Percentiles rank a stretch among this genome's conserved stretches.
phyloP scores from a whole-genome alignment of 345 rosid genomes.

The Camelina hispida region DNA sequence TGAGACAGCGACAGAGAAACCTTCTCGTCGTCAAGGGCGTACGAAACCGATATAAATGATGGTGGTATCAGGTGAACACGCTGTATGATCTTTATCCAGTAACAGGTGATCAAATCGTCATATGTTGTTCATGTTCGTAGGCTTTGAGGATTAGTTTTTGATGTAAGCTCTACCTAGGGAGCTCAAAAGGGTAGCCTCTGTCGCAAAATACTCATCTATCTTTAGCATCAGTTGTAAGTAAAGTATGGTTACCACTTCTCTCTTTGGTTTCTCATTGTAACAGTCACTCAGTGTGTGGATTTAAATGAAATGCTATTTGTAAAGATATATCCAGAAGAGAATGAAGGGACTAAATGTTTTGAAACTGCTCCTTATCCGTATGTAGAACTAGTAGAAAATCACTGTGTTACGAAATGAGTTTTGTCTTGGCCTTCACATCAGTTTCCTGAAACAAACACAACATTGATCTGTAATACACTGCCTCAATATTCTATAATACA shows the following conservation, averaged over 20 bases:
- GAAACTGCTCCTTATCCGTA: background rate
- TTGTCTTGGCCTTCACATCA: slow-evolving; percentile 81
- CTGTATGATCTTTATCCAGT: background rate
- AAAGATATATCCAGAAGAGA: background rate
- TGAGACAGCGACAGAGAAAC: slow-evolving; percentile 18
- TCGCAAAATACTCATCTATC: slow-evolving; percentile 1
- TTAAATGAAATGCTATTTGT: background rate
- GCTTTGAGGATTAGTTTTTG: background rate
- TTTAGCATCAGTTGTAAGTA: background rate
- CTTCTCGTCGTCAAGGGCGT: slow-evolving; percentile 6
- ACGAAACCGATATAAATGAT: background rate
- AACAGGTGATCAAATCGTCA: background rate
- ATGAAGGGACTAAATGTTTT: slow-evolving; percentile 8
- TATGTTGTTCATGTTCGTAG: slow-evolving; percentile 1
- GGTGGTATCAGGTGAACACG: background rate
- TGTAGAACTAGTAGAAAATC: background rate
- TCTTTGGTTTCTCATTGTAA: slow-evolving; percentile 3
- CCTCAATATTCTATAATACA: background rate
- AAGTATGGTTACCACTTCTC: background rate
- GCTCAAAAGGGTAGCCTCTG: background rate
- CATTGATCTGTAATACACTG: background rate
- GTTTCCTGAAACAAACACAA: slow-evolving; percentile 57
- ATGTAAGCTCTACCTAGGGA: background rate
- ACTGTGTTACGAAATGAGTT: background rate
- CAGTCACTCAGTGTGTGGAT: background rate